These are phyloP conservation scores for Hanseniaspora meyeri DNA, from an alignment of 805 yeast species.

Conservation along the genomic window DNA sequence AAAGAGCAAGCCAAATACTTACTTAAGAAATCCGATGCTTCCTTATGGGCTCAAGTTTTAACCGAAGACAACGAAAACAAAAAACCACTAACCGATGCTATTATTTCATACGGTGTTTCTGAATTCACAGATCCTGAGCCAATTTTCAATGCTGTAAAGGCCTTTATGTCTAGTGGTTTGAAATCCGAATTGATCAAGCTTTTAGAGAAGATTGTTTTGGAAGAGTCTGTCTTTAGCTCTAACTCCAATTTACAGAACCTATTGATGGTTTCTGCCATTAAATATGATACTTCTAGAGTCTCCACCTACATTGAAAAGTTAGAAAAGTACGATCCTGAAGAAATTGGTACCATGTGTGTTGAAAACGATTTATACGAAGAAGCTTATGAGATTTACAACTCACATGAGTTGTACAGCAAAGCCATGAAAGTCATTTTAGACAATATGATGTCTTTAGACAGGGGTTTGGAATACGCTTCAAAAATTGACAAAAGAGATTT, in stretches of 20 bases:
- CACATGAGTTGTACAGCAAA: slow-evolving; percentile 59
- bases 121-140: slow-evolving; percentile 89
- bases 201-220: slow-evolving; percentile 87
- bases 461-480: slow-evolving; percentile 89
- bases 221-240: slow-evolving; percentile 93
- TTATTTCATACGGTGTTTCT: slow-evolving; percentile 91
- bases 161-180: slow-evolving; percentile 89
- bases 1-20: slow-evolving; percentile 97
- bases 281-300: slow-evolving; percentile 84
- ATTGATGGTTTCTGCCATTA: slow-evolving; percentile 84
- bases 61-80: slow-evolving; percentile 68
- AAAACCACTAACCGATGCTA: slow-evolving; percentile 84
- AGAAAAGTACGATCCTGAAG: slow-evolving; percentile 83
- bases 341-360: slow-evolving; percentile 83
- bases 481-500: slow-evolving; percentile 72
- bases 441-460: slow-evolving; percentile 83
- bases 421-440: slow-evolving; percentile 89
- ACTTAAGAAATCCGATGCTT: slow-evolving; percentile 73
- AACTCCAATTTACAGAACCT: slow-evolving; percentile 91
- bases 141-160: slow-evolving; percentile 82
- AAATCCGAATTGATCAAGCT: slow-evolving; percentile 89
- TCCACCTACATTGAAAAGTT: slow-evolving; percentile 72
- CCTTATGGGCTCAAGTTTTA: slow-evolving; percentile 72
- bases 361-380: slow-evolving; percentile 84
- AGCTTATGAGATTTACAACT: slow-evolving; percentile 84